These are phyloP conservation scores for Fusarium buharicum DNA, from an alignment of 2,329 filamentous ascomycete genomes.

Conservation along the genomic window DNA sequence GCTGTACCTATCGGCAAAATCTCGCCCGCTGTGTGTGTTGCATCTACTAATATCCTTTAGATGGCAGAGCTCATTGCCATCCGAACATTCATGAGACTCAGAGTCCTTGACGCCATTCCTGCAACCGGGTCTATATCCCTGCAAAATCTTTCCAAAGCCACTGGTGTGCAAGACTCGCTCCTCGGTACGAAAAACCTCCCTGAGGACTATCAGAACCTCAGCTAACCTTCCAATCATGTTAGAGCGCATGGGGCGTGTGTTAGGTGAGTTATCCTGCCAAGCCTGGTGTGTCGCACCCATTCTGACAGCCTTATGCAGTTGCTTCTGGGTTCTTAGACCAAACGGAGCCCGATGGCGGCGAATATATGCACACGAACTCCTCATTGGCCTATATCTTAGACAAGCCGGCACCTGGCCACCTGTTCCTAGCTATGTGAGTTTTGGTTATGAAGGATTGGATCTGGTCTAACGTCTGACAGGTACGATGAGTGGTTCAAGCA, in stretches of 20 bases:
- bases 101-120: conserved; percentile 47
- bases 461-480: conserved; percentile 26
- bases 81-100: conserved; percentile 48
- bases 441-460: neutral
- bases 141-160: conserved; percentile 42
- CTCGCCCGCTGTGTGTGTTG: too few species aligned
- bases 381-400: conserved; percentile 46
- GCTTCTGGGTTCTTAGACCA: conserved; percentile 48
- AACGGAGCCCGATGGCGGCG: conserved; percentile 40
- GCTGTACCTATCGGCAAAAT: too few species aligned
- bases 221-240: neutral
- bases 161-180: conserved; percentile 45
- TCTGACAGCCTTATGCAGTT: conserved; percentile 31
- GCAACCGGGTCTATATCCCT: conserved; percentile 43
- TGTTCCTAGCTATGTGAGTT: conserved; percentile 48
- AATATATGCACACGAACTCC: conserved; percentile 48
- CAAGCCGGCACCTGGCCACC: conserved; percentile 43
- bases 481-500: conserved; percentile 51
- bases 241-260: conserved; percentile 46
- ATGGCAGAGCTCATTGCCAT: conserved; percentile 47
- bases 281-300: neutral
- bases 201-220: neutral
- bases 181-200: conserved; percentile 33
- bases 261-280: conserved; percentile 30
- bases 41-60: conserved; percentile 12